phyloP scores from a whole-genome alignment of 192 early-diverging fungal species.

The Coemansia sp. region DNA sequence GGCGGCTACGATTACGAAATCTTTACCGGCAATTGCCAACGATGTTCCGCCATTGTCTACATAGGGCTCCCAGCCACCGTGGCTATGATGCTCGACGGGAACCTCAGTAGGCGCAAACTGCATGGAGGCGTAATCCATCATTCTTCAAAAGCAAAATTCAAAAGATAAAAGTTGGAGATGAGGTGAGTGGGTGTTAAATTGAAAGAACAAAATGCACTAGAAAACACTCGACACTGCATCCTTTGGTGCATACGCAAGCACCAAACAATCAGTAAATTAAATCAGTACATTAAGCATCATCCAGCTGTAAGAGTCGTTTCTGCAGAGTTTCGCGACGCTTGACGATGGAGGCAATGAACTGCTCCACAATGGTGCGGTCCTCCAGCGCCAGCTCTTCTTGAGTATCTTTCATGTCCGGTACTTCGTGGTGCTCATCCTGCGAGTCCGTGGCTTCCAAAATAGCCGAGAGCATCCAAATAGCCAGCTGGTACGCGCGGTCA shows the following conservation, averaged over 20 bases:
- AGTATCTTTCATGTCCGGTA: not conserved
- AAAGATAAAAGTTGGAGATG: not conserved
- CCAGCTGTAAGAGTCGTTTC: constrained; percentile 28
- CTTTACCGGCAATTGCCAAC: constrained; percentile 90
- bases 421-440: not conserved
- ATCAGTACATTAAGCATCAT: constrained; percentile 5
- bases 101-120: constrained; percentile 13
- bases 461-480: constrained; percentile 74
- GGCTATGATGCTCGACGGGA: constrained; percentile 32
- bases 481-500: constrained; percentile 71
- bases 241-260: constrained; percentile 15
- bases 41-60: constrained; percentile 86
- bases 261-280: not conserved
- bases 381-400: constrained; percentile 32
- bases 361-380: constrained; percentile 50
- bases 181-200: not conserved
- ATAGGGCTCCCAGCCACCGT: constrained; percentile 82
- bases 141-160: not conserved
- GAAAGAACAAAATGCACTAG: not conserved
- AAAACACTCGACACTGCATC: not conserved
- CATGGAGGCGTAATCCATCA: constrained; percentile 26
- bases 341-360: constrained; percentile 51
- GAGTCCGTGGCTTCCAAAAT: constrained; percentile 55
- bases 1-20: constrained; percentile 90
- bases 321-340: constrained; percentile 48